Percentiles rank a stretch among this genome's conserved stretches.
These are phyloP conservation scores for Aspergillus incahuasiensis DNA, from an alignment of 495 filamentous ascomycete genomes.

Conservation along the genomic window DNA sequence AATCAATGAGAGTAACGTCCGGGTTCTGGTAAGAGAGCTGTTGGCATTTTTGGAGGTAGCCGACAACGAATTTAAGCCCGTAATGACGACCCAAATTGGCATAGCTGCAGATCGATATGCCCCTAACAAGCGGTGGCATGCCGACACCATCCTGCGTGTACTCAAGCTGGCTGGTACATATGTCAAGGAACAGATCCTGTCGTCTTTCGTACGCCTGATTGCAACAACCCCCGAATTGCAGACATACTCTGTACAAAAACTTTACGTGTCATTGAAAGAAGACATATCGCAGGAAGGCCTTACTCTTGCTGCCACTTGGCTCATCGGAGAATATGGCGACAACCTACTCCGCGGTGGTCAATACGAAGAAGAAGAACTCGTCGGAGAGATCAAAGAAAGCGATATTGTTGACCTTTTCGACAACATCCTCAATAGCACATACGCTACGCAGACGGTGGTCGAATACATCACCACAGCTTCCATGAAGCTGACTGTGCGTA, in stretches of 20 bases:
- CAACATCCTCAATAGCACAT: conserved; percentile 89
- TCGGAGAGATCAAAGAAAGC: conserved; percentile 81
- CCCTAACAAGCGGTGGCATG: conserved; percentile 95
- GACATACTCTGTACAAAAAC: conserved; percentile 92
- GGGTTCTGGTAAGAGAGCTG: conserved; percentile 85
- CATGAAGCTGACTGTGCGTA: conserved; percentile 90
- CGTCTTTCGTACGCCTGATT: conserved; percentile 92
- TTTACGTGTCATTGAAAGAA: conserved; percentile 84
- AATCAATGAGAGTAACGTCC: conserved; percentile 93
- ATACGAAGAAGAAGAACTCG: conserved; percentile 93
- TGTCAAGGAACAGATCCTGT: conserved; percentile 95
- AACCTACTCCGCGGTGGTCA: conserved; percentile 79
- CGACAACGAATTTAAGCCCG: conserved; percentile 97
- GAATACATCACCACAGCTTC: conserved; percentile 94
- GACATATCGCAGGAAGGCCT: conserved; percentile 97
- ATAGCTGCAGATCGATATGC: conserved; percentile 94
- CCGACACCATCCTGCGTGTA: conserved; percentile 95
- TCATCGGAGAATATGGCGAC: conserved; percentile 96
- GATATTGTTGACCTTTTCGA: conserved; percentile 88
- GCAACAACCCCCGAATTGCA: conserved; percentile 92
- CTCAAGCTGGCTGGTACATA: conserved; percentile 91
- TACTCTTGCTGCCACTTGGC: conserved; percentile 92
- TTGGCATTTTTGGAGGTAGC: conserved; percentile 94
- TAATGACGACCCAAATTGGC: conserved; percentile 95
- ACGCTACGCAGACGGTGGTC: conserved; percentile 79